Base-by-base conservation (phyloP, 768 basidiomycete genomes). In the Collybia nuda region DNA sequence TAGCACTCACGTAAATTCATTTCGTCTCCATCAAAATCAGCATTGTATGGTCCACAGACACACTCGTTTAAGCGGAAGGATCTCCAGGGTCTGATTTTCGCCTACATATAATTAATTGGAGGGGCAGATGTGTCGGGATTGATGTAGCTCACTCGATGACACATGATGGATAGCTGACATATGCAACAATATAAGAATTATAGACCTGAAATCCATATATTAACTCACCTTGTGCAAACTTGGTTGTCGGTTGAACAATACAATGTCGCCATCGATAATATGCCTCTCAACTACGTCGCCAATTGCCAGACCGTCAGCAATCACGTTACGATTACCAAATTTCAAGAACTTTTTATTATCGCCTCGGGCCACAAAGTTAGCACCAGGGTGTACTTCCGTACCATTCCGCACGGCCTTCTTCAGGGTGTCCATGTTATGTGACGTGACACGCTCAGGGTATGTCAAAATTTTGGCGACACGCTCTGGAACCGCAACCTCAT, bases 21-120 rank as follows among this genome's bases (percentile, higher is more conserved):
- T 67, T 99, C 97, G 65, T 99, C 97, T 54, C 97, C 97, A 65
- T 99, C 97, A 57, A 99, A 99, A 76, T 99, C 97, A 43, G 97
- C 97, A 63, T 98, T 98, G 71, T 98, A 98, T 6, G 97, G 97
- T 41, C 92, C 94, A 70, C 97, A 99, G 7, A 98, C 97, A 82
- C 97, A 99, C 66, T 99, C 97, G 63, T 99, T 99, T 49, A 99
- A 72, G 26, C 97, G 81, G 75, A 99, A 98, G 1, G 97, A 90
- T 56, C 96, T 77, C 97, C 97, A 99, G 19, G 97, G 97, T 24
- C 97, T 79, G 48, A 99, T 81, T 78, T 96, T 96, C 38, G 84
- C 86, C 85, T 86, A 15, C 21, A 17, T 44, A 36, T 46, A 35
- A 56, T 44, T 8, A 15, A 15, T 41, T 24, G 22, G 15, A 19